Evolutionary conservation across 495 filamentous ascomycete species (phyloP), one percentile per base, ranked within the genome.

Genomic region (Penicillium malachiteum): DNA sequence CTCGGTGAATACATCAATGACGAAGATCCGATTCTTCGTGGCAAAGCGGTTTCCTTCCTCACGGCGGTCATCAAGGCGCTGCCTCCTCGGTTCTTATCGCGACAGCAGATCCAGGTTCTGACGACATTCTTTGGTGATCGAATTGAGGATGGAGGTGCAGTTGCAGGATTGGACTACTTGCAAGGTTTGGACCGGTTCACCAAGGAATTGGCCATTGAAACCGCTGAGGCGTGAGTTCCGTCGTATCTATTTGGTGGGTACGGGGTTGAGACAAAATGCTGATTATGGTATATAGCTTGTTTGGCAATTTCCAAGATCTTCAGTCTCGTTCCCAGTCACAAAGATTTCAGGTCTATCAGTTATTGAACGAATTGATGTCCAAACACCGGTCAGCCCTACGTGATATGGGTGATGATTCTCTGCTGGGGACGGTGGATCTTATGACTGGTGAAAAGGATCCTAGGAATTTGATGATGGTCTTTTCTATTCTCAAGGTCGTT

Each of bases 361-460:
- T 90, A 50, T 61, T 90, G 52, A 84, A 89, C 57, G 74, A 78
- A 16, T 69, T 90, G 65, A 83, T 91, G 81, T 78, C 75, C 34
- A 81, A 77, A 39, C 83, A 89, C 62, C 80, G 87, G 38, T 7
- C 49, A 78, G 80, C 78, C 21, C 64, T 86, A 42, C 77, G 77
- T 64, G 70, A 74, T 3, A 80, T 86, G 72, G 80, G 76, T 8
- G 76, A 80, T 39, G 75, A 82, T 35, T 87, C 87, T 54, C 66
- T 90, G 31, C 69, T 84, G 12, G 81, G 80, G 11, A 79, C 89
- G 32, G 84, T 87, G 26, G 80, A 87, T 58, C 78, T 89, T 41
- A 84, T 90, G 67, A 84, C 84, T 3, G 87, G 86, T 33, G 87
- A 91, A 68, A 91, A 91, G 60, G 87, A 91, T 58, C 87, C 87